These are phyloP conservation scores for Neocucurbitaria cava DNA, from an alignment of 2,329 filamentous ascomycete species.

Conservation along the genomic window DNA sequence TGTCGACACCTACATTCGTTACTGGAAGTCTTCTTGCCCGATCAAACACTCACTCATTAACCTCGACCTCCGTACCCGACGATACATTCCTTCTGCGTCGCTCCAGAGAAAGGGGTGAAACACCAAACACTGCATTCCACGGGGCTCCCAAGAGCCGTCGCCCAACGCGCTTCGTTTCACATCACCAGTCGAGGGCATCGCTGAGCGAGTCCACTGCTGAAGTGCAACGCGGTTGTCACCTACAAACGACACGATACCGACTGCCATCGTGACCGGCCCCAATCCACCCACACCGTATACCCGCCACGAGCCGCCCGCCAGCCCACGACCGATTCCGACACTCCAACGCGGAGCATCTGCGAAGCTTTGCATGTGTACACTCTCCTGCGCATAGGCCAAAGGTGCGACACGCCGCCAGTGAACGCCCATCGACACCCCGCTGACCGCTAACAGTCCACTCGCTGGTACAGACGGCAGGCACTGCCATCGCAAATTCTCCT, in stretches of 20 bases:
- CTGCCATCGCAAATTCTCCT: conserved; percentile 7
- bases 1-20: conserved; percentile 42
- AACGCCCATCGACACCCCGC: conserved; percentile 11
- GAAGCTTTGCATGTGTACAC: conserved; percentile 31
- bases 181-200: conserved; percentile 40
- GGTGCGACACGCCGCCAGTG: conserved; percentile 23
- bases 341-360: conserved; percentile 7
- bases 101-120: conserved; percentile 37
- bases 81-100: conserved; percentile 40
- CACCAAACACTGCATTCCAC: conserved; percentile 44
- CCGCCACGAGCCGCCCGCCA: conserved; percentile 6
- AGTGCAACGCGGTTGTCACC: conserved; percentile 20
- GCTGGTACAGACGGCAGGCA: conserved; percentile 28
- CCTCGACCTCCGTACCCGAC: conserved; percentile 9
- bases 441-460: conserved; percentile 32
- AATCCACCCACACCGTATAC: conserved; percentile 7
- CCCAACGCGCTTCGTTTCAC: conserved; percentile 50
- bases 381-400: conserved; percentile 28
- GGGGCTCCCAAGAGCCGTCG: conserved; percentile 32
- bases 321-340: conserved; percentile 1
- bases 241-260: conserved; percentile 13
- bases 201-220: conserved; percentile 42
- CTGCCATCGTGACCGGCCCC: conserved; percentile 2
- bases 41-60: conserved; percentile 10
- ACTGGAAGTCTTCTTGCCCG: conserved; percentile 8